These are phyloP conservation scores for Cercospora zeina DNA, from an alignment of 2,329 filamentous ascomycete species.

Conservation along the genomic window DNA sequence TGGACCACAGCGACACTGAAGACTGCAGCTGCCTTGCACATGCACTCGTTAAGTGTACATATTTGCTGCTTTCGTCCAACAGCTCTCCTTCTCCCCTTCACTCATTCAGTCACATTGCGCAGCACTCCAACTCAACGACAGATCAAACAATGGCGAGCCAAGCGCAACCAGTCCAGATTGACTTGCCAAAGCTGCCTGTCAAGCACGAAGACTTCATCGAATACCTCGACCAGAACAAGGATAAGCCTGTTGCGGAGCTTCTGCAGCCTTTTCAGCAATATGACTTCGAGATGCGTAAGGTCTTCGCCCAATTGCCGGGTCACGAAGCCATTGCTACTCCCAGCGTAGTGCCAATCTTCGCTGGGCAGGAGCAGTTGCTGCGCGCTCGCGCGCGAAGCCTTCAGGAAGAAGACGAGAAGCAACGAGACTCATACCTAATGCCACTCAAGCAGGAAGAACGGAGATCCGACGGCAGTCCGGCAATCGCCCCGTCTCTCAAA, in stretches of 20 bases:
- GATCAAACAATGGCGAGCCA: slow-evolving; percentile 20
- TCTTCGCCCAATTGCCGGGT: slow-evolving; percentile 67
- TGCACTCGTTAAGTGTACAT: not conserved
- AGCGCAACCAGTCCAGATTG: slow-evolving; percentile 22
- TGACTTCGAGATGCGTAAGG: slow-evolving; percentile 64
- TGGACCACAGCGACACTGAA: not conserved
- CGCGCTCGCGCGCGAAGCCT: slow-evolving; percentile 64
- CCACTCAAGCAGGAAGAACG: slow-evolving; percentile 62
- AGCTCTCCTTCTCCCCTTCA: not conserved
- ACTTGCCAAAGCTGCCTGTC: slow-evolving; percentile 43
- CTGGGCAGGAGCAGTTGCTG: slow-evolving; percentile 54
- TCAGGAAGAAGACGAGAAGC: slow-evolving; percentile 57
- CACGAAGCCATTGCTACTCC: slow-evolving; percentile 60
- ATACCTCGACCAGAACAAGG: slow-evolving; percentile 58
- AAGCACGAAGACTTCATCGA: slow-evolving; percentile 47
- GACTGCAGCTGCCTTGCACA: not conserved
- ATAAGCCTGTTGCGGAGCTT: slow-evolving; percentile 58
- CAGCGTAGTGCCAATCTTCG: slow-evolving; percentile 68
- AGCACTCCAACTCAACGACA: slow-evolving; percentile 6
- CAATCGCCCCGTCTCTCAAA: slow-evolving; percentile 65
- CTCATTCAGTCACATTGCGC: not conserved
- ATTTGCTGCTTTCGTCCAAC: not conserved
- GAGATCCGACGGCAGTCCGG: slow-evolving; percentile 62
- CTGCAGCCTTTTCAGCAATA: slow-evolving; percentile 67
- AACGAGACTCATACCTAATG: slow-evolving; percentile 70